A percentile compares a stretch with the other conserved stretches of the same genome.
phyloP scores from a whole-genome alignment of 148 eudicot genomes.

The Limonium bicolor region DNA sequence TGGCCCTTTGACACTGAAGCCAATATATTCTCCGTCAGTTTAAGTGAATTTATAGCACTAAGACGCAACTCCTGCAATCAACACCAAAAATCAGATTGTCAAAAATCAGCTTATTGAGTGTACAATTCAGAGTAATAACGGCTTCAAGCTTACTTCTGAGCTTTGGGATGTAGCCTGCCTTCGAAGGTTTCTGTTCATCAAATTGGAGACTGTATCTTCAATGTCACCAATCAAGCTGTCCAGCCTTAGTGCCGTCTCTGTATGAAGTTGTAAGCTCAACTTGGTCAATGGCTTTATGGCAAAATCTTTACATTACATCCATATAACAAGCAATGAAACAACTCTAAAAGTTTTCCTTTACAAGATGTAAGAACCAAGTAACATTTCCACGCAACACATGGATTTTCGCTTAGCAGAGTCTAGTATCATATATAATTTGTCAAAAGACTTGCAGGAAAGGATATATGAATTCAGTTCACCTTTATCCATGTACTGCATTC shows the following conservation, averaged over 20 bases:
- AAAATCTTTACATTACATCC: too few relatives aligned
- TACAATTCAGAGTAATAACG: background rate
- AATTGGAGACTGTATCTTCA: conserved; percentile 81
- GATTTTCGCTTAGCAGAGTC: too few relatives aligned
- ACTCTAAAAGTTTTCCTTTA: too few relatives aligned
- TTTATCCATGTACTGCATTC: too few relatives aligned
- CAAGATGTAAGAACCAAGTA: too few relatives aligned
- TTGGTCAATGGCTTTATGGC: too few relatives aligned
- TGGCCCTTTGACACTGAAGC: conserved; percentile 41
- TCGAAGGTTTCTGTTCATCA: conserved; percentile 42
- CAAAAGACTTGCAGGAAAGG: too few relatives aligned
- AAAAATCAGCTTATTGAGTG: background rate
- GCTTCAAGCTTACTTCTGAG: conserved; percentile 67
- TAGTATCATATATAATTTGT: too few relatives aligned
- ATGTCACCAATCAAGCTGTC: conserved; percentile 80
- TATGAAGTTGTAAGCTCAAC: too few relatives aligned
- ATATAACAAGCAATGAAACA: too few relatives aligned
- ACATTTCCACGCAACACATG: too few relatives aligned
- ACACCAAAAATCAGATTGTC: conserved; percentile 5
- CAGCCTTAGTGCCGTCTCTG: conserved; percentile 83
- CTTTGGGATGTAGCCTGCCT: conserved; percentile 23
- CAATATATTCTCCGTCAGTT: conserved; percentile 46
- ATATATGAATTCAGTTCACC: too few relatives aligned
- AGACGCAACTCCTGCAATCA: conserved; percentile 43
- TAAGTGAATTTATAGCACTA: conserved; percentile 53